Percentiles rank a stretch among this genome's conserved stretches.
Conservation (phyloP, 805 yeast genomes). For the Lipomyces starkeyi region DNA sequence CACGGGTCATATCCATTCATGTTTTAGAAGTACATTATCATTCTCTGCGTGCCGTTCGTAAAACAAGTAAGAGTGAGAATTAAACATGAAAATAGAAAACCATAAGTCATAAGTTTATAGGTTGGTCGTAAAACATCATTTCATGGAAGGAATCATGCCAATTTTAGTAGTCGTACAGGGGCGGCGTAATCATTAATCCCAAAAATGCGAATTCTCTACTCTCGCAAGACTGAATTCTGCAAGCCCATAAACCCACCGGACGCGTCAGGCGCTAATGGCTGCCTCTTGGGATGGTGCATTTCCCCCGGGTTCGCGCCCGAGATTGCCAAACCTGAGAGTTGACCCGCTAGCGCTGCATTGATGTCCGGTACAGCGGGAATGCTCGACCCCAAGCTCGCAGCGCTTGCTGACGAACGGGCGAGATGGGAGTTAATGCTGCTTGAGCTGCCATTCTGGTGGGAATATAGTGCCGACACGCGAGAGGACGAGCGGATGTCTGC, state of each 20-base stretch:
- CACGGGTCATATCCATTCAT: background rate
- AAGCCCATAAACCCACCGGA: conserved; percentile 2
- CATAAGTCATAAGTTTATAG: background rate
- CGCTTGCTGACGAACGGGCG: background rate
- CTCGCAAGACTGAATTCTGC: background rate
- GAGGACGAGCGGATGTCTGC: conserved; percentile 45
- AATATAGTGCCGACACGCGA: conserved; percentile 24
- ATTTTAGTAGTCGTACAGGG: background rate
- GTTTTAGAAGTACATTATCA: background rate
- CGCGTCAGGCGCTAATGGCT: background rate
- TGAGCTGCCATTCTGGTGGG: conserved; percentile 31
- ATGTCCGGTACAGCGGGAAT: conserved; percentile 32
- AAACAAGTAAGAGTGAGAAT: background rate
- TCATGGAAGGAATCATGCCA: background rate
- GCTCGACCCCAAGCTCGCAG: background rate
- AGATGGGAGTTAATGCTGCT: conserved; percentile 17
- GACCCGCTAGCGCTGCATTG: background rate
- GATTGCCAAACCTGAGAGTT: background rate
- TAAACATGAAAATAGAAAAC: background rate
- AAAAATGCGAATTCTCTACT: background rate
- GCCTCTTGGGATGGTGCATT: conserved; percentile 5
- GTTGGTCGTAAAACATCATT: background rate
- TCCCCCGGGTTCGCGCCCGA: background rate
- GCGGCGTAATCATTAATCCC: background rate
- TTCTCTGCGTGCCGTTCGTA: background rate